These are phyloP conservation scores for Boletellus emodensis DNA, from an alignment of 768 basidiomycete genomes.

Conservation along the genomic window DNA sequence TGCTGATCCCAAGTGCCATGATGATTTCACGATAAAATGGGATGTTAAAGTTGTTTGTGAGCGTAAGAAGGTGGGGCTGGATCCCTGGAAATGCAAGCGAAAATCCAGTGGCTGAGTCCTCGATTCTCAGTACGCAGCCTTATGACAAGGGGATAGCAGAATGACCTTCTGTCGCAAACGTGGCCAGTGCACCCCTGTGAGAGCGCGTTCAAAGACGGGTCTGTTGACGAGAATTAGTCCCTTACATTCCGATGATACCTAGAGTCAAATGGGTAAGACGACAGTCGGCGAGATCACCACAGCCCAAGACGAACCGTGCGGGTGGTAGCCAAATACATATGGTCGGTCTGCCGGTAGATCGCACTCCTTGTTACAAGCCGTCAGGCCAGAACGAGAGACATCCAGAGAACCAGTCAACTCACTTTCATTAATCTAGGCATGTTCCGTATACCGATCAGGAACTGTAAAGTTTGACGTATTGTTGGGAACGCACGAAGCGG, in stretches of 20 bases:
- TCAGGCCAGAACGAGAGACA: neutral
- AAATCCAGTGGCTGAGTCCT: conserved; percentile 77
- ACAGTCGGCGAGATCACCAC: neutral
- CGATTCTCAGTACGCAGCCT: neutral
- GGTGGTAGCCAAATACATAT: conserved; percentile 98
- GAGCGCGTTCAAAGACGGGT: neutral
- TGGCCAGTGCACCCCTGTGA: conserved; percentile 84
- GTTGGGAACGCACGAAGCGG: conserved; percentile 68
- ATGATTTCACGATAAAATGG: conserved; percentile 93
- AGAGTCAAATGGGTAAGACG: conserved; percentile 7
- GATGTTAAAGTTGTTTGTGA: conserved; percentile 83
- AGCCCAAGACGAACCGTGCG: conserved; percentile 64
- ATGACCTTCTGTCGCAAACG: conserved; percentile 91
- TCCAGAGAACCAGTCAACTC: conserved; percentile 3
- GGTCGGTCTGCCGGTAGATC: conserved; percentile 88
- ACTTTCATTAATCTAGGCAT: conserved; percentile 33
- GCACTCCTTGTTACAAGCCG: conserved; percentile 49
- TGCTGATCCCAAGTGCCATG: conserved; percentile 83
- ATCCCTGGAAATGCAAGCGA: conserved; percentile 88
- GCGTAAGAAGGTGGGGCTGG: conserved; percentile 87
- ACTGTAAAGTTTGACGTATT: neutral
- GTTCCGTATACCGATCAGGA: neutral
- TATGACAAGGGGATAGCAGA: neutral
- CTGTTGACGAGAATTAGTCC: conserved; percentile 1
- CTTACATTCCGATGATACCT: conserved; percentile 98